phyloP scores from a whole-genome alignment of 495 filamentous ascomycete genomes.

The Tuber melanosporum region DNA sequence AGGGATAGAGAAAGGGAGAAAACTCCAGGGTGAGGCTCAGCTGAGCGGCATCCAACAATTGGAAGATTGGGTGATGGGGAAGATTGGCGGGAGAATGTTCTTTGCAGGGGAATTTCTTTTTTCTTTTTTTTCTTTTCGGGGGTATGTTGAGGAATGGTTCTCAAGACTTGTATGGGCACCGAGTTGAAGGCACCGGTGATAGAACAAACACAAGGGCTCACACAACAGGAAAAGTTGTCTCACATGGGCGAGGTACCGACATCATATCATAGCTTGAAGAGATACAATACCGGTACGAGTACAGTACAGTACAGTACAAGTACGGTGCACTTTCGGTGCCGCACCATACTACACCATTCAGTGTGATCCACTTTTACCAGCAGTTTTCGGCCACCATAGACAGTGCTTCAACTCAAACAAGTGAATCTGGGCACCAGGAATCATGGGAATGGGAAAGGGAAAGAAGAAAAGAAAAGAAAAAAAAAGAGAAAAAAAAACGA shows the following conservation, averaged over 20 bases:
- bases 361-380: too few species aligned
- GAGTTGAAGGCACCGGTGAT: neutral
- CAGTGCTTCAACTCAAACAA: too few species aligned
- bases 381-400: too few species aligned
- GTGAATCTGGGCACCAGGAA: too few species aligned
- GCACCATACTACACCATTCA: too few species aligned
- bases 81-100: neutral
- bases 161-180: neutral
- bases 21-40: neutral
- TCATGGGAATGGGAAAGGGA: too few species aligned
- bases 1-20: neutral
- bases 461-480: too few species aligned
- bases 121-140: neutral
- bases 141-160: neutral
- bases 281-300: neutral
- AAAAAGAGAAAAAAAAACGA: too few species aligned
- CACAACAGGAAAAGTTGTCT: neutral
- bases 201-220: neutral
- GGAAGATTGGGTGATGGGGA: neutral
- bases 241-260: neutral
- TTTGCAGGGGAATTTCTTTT: neutral
- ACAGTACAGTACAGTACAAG: neutral
- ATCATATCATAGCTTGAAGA: neutral
- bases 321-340: neutral
- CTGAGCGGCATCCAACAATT: neutral